These are phyloP conservation scores for Citrus unshiu DNA, from an alignment of 345 rosid genomes.

Conservation along the genomic window DNA sequence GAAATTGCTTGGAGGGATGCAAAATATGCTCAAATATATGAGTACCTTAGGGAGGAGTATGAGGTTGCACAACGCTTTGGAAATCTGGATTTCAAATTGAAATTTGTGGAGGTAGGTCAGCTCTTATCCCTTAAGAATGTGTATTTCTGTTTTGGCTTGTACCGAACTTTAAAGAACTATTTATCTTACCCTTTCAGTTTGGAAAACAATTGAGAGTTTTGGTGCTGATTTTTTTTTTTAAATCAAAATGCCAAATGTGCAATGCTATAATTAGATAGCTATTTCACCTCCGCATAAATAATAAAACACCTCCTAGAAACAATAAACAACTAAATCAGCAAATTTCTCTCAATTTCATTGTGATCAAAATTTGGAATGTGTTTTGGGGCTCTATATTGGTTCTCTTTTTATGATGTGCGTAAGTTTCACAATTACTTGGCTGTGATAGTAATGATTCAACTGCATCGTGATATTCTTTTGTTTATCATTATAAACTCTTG, in stretches of 20 bases:
- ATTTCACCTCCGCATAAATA: neutral
- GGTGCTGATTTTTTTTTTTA: neutral
- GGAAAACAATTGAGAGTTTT: neutral
- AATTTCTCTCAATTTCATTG: neutral
- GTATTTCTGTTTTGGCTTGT: neutral
- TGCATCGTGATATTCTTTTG: neutral
- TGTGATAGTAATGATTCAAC: neutral
- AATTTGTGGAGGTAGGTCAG: slow-evolving; percentile 75
- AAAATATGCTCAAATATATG: slow-evolving; percentile 83
- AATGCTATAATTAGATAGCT: neutral
- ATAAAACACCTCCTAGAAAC: neutral
- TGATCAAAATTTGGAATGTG: neutral
- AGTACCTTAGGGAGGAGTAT: slow-evolving; percentile 87
- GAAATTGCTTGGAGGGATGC: slow-evolving; percentile 99
- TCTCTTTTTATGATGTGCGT: neutral
- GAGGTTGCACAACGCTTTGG: slow-evolving; percentile 92
- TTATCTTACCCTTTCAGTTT: neutral
- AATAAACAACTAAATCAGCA: neutral
- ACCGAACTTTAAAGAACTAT: neutral
- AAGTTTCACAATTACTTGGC: neutral
- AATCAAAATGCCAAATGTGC: neutral
- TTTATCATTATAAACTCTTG: neutral
- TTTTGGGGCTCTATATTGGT: neutral
- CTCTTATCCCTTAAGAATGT: neutral
- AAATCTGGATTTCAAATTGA: slow-evolving; percentile 78